Conservation (phyloP, 495 filamentous ascomycete genomes). For the Usnea hakonensis region DNA sequence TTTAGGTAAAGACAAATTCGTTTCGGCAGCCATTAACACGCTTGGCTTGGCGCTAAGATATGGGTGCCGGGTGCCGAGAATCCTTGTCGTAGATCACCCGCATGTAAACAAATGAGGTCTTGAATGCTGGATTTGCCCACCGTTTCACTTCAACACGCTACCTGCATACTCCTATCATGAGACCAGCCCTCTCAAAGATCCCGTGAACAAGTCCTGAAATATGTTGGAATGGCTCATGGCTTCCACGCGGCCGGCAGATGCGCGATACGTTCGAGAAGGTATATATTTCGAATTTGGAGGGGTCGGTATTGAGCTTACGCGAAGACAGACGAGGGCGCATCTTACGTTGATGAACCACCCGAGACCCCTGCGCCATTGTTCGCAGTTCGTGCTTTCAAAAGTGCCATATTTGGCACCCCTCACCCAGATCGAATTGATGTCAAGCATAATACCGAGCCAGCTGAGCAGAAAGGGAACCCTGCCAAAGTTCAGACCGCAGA, state of each 20-base stretch:
- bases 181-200: neutral
- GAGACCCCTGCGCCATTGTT: constrained; percentile 93
- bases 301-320: neutral
- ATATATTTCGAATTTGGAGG: neutral
- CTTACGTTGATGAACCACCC: constrained; percentile 51
- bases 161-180: neutral
- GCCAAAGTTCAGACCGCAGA: neutral
- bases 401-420: constrained; percentile 83
- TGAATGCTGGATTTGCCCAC: no score
- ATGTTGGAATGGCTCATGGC: constrained; percentile 38
- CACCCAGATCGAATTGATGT: constrained; percentile 20
- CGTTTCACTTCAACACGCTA: neutral
- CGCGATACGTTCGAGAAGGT: constrained; percentile 12
- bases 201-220: neutral
- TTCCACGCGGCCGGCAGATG: constrained; percentile 15
- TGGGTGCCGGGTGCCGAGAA: no score
- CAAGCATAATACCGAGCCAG: neutral
- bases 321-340: constrained; percentile 11
- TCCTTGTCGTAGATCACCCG: no score
- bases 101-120: no score
- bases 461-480: neutral
- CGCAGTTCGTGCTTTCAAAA: constrained; percentile 85
- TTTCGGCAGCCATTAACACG: no score
- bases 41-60: no score
- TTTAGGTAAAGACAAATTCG: no score